Evolutionary conservation across 2,329 filamentous ascomycete species (phyloP), one percentile per base, ranked within the genome.

Genomic region (Pseudogymnoascus sp.): DNA sequence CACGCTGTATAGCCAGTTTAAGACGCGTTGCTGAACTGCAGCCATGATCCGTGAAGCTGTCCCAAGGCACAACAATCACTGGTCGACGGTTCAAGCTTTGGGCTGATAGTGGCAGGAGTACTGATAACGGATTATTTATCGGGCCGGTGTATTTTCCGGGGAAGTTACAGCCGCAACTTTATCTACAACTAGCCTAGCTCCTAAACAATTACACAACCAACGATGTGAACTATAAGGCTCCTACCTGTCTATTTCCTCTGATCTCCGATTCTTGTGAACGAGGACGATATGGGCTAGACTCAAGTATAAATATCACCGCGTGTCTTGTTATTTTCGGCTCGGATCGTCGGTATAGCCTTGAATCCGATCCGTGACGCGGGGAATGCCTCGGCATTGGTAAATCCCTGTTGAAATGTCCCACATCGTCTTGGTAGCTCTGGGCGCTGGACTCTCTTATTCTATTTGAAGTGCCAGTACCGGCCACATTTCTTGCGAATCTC

Each of bases 1-100:
- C 61, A 96, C 87, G 76, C 90, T 94, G 77, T 96, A 96, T 5
- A 97, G 85, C 93, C 93, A 97, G 77, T 92, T 92, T 71, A 97
- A 81, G 64, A 95, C 88, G 77, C 92, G 89, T 75, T 96, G 92
- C 70, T 90, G 88, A 72, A 96, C 89, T 69, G 86, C 84, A 81
- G 71, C 71, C 71, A 73, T 73, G 64, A 17, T 71, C 64, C 9
- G 37, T 64, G 67, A 68, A 68, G 65, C 64, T 68, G 65, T 67
- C 62, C 63, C 26, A 63, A 59, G 58, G 29, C 35, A 40, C 39
- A 40, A 47, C 44, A 41, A 61, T 58, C 37, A 33, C 26, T 24
- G 35, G 50, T 61, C 60, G 44, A 33, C 33, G 29, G 47, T 54
- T 54, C 47, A 54, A 54, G 47, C 47, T 54, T 54, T 54, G 15